Conservation (phyloP, 208 protist species). For the Strigomonas galati region DNA sequence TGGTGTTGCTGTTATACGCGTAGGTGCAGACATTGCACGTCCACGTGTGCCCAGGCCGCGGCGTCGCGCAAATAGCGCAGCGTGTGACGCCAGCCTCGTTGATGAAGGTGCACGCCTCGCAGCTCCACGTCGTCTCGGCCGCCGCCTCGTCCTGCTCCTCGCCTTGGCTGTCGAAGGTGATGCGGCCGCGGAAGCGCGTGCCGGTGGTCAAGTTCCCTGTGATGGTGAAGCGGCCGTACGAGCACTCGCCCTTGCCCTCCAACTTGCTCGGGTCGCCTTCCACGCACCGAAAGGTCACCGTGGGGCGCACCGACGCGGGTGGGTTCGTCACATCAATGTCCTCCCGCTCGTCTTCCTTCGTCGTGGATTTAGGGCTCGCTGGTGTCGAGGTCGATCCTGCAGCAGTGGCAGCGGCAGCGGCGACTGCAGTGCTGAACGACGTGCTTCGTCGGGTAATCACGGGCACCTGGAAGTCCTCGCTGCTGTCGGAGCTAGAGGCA, state of each 20-base stretch:
- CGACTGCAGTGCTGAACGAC: too few species aligned
- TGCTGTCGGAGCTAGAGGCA: neutral
- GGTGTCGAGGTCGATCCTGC: neutral
- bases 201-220: slow-evolving; percentile 32
- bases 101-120: slow-evolving; percentile 75
- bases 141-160: slow-evolving; percentile 15
- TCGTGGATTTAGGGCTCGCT: too few species aligned
- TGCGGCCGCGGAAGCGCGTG: slow-evolving; percentile 40
- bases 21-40: slow-evolving; percentile 70
- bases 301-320: neutral
- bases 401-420: neutral
- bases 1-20: slow-evolving; percentile 64
- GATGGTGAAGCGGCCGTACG: slow-evolving; percentile 50
- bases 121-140: slow-evolving; percentile 57
- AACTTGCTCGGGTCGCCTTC: slow-evolving; percentile 21
- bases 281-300: slow-evolving; percentile 2
- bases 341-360: slow-evolving; percentile 14
- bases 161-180: slow-evolving; percentile 45
- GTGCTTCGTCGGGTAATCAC: neutral
- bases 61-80: slow-evolving; percentile 81
- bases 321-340: slow-evolving; percentile 2
- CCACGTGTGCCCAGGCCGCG: slow-evolving; percentile 68
- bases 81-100: slow-evolving; percentile 65
- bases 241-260: slow-evolving; percentile 44
- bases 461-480: neutral